phyloP scores from a whole-genome alignment of 164 flowering plant species.

The Hamamelis virginiana region DNA sequence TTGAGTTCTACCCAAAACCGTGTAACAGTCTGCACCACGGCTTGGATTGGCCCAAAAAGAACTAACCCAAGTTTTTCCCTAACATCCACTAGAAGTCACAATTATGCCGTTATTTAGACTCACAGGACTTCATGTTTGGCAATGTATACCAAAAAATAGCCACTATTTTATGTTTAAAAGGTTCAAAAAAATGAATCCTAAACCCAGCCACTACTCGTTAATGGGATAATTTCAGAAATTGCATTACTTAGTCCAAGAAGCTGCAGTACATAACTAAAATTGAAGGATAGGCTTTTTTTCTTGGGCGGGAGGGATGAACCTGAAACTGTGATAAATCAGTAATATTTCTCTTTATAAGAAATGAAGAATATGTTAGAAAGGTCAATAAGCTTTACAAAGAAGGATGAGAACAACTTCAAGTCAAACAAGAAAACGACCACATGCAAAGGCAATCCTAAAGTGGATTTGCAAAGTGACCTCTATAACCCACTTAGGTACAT shows the following conservation, averaged over 20 bases:
- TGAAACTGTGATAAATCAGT: no score
- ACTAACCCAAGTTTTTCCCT: no score
- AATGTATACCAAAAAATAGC: no score
- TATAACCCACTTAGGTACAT: no score
- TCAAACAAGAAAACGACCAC: background rate
- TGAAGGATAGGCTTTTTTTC: background rate
- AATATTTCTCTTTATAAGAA: no score
- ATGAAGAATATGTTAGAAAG: background rate
- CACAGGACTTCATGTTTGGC: background rate
- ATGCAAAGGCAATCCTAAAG: background rate
- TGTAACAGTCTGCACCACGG: no score
- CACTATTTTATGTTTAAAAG: background rate
- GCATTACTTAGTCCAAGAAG: background rate
- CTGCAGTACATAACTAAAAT: background rate
- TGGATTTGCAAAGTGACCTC: background rate
- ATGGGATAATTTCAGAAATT: no score
- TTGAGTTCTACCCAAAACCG: no score
- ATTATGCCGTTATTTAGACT: background rate
- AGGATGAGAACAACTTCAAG: background rate
- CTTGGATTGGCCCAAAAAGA: no score
- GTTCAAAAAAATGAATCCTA: background rate
- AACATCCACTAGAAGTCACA: background rate
- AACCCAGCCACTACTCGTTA: background rate
- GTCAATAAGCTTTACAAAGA: background rate
- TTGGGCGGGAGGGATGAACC: no score